Base-by-base conservation (phyloP, 306 rosid species). In the Neltuma alba region DNA sequence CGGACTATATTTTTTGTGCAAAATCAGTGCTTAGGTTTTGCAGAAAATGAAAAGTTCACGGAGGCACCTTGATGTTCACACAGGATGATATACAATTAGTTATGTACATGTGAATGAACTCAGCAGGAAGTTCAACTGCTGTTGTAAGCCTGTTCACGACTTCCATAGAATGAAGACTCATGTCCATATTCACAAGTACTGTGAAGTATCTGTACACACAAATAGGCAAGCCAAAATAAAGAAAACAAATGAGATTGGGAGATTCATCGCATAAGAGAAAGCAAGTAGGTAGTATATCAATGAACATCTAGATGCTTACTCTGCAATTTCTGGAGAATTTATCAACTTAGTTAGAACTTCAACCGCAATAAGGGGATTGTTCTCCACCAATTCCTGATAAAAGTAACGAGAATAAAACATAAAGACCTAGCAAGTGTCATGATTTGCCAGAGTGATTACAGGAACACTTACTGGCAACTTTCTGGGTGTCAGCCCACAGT, bases 121-220 rank as follows among this genome's bases (percentile, higher is more conserved):
- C 98, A 3, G 99, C 81, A 15, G 99, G 99, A 70, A 96, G 97
- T 61, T 91, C 96, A 78, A 93, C 98, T 21, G 98, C 92, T 76
- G 99, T 96, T 77, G 99, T 96, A 62, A 96, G 99, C 85, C 99
- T 86, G 87, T 93, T 96, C 81, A 96, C 99, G 75, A 96, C 99
- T 92, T 96, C 99, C 99, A 96, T 96, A 0, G 98, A 96, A 85
- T 96, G 98, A 44, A 96, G 94, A 89, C 99, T 96, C 99, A 93
- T 93, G 86, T 96, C 97, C 99, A 96, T 96, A 81, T 83, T 96
- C 84, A 93, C 99, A 60, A 96, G 97, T 81, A 91, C 99, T 77
- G 96, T 93, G 86, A 91, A 96, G 92, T 93, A 96, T 85, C 99
- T 96, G 93, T 74, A 79, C 74, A 70, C 83, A 85, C 52, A 45